Base-by-base conservation (phyloP, 805 yeast genomes). In the Candida multigemmis region DNA sequence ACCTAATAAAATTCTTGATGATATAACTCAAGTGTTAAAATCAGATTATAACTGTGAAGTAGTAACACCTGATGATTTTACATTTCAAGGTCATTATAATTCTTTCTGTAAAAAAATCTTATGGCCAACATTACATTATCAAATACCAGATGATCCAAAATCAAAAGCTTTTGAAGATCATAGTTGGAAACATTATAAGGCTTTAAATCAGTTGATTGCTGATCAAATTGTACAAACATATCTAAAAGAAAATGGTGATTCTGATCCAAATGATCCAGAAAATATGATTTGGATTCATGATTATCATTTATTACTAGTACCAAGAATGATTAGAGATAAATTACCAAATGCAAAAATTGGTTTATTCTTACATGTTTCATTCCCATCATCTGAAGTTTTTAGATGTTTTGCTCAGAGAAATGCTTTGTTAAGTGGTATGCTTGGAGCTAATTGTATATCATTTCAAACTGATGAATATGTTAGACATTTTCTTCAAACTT, bases 121-220 rank as follows among this genome's bases (percentile, higher is more conserved):
- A 35, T 91, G 97, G 97, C 98, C 98, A 17, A 84, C 96, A 2
- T 67, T 91, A 36, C 77, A 73, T 41, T 91, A 91, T 48, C 96
- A 89, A 51, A 83, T 89, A 20, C 97, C 97, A 0, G 97, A 91
- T 51, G 78, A 87, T 46, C 93, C 96, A 27, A 83, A 81, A 40
- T 77, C 94, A 2, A 86, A 86, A 50, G 94, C 94, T 0, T 91
- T 89, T 53, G 96, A 89, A 52, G 96, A 84, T 38, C 93, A 86
- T 48, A 84, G 96, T 1, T 89, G 96, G 95, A 74, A 74, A 14
- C 77, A 79, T 45, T 89, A 89, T 51, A 74, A 72, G 38, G 55
- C 63, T 2, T 65, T 89, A 35, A 91, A 91, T 44, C 84, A 77
- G 48, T 50, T 70, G 23, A 69, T 87, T 43, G 96, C 97, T 0